These are phyloP conservation scores for Schwanniomyces etchellsii DNA, from an alignment of 1,139 yeast species.

Conservation along the genomic window DNA sequence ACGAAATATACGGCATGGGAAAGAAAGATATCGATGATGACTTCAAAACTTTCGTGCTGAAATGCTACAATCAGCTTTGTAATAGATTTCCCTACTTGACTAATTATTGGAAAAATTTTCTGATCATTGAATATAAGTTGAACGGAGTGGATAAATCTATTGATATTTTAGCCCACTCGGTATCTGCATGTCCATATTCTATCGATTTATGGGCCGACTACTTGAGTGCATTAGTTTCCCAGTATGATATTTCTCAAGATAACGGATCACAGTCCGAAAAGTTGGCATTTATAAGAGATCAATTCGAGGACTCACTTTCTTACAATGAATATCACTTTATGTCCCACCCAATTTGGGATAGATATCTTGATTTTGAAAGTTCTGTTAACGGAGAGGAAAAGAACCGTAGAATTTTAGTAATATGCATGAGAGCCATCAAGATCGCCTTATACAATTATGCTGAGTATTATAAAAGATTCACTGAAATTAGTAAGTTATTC, in stretches of 20 bases:
- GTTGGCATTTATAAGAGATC: conserved; percentile 22
- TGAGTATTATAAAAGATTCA: conserved; percentile 49
- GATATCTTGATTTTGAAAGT: conserved; percentile 45
- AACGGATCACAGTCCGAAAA: conserved; percentile 11
- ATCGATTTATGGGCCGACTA: conserved; percentile 67
- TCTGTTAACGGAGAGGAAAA: conserved; percentile 9
- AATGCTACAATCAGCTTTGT: conserved; percentile 29
- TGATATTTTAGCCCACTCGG: conserved; percentile 38
- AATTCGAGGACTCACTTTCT: conserved; percentile 34
- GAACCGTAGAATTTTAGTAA: conserved; percentile 21
- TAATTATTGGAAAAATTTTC: conserved; percentile 59
- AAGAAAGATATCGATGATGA: conserved; percentile 10
- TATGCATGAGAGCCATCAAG: conserved; percentile 38
- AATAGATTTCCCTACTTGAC: conserved; percentile 49
- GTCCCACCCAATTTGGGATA: conserved; percentile 65
- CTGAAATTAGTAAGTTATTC: conserved; percentile 34
- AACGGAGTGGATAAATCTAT: conserved; percentile 50
- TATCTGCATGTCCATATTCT: conserved; percentile 48
- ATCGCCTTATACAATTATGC: conserved; percentile 71
- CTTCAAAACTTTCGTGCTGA: conserved; percentile 16
- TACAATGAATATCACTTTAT: conserved; percentile 53
- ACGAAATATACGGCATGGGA: conserved; percentile 9
- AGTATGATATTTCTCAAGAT: conserved; percentile 16
- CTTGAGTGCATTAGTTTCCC: conserved; percentile 42
- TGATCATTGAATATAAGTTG: conserved; percentile 47